Base-by-base conservation (phyloP, 2,329 filamentous ascomycete species). In the Lecanicillium sp. region DNA sequence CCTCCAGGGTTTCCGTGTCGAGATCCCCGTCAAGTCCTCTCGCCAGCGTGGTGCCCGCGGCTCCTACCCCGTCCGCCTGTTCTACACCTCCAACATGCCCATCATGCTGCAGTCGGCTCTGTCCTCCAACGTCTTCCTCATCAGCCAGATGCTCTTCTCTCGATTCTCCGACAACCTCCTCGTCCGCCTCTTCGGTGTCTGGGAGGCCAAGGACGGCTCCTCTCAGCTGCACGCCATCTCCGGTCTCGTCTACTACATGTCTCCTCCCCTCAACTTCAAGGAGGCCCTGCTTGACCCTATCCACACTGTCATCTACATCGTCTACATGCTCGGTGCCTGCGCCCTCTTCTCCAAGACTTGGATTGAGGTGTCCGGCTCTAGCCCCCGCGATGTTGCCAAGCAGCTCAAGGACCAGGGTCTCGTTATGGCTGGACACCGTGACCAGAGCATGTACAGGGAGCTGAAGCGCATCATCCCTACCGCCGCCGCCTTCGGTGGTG, bases 21-120 rank as follows among this genome's bases (percentile, higher is more conserved):
- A 98, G 73, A 98, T 98, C 61, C 94, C 94, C 47, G 92, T 98
- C 77, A 98, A 98, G 82, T 96, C 89, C 44, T 90, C 88, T 55
- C 89, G 92, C 70, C 92, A 98, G 79, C 89, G 92, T 76, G 92
- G 92, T 67, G 92, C 94, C 63, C 90, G 92, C 57, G 94, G 90
- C 58, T 94, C 89, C 29, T 98, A 97, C 79, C 92, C 92, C 57
- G 81, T 98, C 65, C 90, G 94, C 59, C 86, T 98, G 44, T 98
- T 98, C 81, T 98, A 98, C 74, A 98, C 92, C 61, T 96, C 89
- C 65, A 98, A 98, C 84, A 98, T 98, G 94, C 92, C 92, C 61
- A 98, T 98, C 71, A 98, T 98, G 92, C 78, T 98, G 64, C 94
- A 98, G 74, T 97, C 90, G 34, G 92, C 92, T 53, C 80, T 98